phyloP scores from a whole-genome alignment of 805 yeast genomes.

The Sungouiella blattae region DNA sequence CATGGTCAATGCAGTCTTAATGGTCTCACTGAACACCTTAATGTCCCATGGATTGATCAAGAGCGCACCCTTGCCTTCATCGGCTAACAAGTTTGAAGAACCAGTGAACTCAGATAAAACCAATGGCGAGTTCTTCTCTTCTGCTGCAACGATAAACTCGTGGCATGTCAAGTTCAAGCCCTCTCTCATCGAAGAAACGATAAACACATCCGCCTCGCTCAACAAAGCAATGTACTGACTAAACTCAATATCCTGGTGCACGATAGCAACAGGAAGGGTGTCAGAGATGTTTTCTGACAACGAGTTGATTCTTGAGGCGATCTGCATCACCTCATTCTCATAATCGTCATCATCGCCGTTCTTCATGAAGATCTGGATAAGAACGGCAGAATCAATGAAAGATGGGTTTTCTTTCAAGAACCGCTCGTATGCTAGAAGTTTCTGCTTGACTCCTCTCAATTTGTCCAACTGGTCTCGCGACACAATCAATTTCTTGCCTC shows the following conservation, averaged over 20 bases:
- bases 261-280: slow-evolving; percentile 77
- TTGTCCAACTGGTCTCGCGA: slow-evolving; percentile 86
- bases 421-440: slow-evolving; percentile 79
- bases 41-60: slow-evolving; percentile 91
- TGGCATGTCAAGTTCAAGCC: slow-evolving; percentile 97
- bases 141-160: slow-evolving; percentile 79
- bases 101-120: slow-evolving; percentile 93
- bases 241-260: slow-evolving; percentile 86
- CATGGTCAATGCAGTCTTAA: slow-evolving; percentile 66
- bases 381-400: slow-evolving; percentile 61
- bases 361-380: slow-evolving; percentile 80
- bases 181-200: slow-evolving; percentile 89
- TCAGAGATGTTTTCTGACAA: slow-evolving; percentile 67
- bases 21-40: slow-evolving; percentile 58
- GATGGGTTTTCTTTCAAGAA: slow-evolving; percentile 72
- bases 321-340: slow-evolving; percentile 68
- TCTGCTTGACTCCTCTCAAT: slow-evolving; percentile 84
- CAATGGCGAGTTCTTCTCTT: slow-evolving; percentile 71
- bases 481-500: slow-evolving; percentile 64
- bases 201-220: slow-evolving; percentile 81
- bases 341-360: slow-evolving; percentile 53
- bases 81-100: slow-evolving; percentile 70
- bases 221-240: slow-evolving; percentile 85
- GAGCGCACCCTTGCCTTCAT: slow-evolving; percentile 56
- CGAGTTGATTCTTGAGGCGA: slow-evolving; percentile 84